These are phyloP conservation scores for Gremmenia infestans DNA, from an alignment of 2,329 filamentous ascomycete species.

Conservation along the genomic window DNA sequence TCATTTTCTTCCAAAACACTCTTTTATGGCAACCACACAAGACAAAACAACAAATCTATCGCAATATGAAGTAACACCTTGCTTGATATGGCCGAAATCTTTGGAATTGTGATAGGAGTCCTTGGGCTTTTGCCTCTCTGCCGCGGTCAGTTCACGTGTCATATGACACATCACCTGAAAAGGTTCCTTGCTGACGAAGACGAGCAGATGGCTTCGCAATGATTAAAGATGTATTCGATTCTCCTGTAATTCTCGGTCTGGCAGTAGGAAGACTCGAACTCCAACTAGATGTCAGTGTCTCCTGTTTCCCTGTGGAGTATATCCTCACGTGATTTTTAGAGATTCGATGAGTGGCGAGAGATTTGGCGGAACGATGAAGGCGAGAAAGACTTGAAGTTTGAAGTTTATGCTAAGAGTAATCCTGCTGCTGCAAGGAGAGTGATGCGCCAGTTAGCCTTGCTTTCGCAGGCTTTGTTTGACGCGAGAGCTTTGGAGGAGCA, in stretches of 20 bases:
- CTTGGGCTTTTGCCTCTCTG: conserved; percentile 23
- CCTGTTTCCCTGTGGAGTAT: not conserved
- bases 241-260: conserved; percentile 14
- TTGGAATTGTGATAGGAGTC: conserved; percentile 23
- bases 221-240: conserved; percentile 23
- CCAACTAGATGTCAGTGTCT: conserved; percentile 20
- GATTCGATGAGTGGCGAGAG: conserved; percentile 25
- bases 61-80: not conserved
- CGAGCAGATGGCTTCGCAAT: conserved; percentile 22
- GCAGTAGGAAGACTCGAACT: conserved; percentile 24
- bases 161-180: not conserved
- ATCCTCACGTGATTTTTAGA: conserved; percentile 18
- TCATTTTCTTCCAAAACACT: not conserved
- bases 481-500: conserved; percentile 21
- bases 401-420: conserved; percentile 20
- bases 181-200: not conserved
- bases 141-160: conserved; percentile 15
- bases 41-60: not conserved
- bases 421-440: conserved; percentile 16
- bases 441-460: conserved; percentile 18
- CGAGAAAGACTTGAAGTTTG: conserved; percentile 21
- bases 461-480: conserved; percentile 22
- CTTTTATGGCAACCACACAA: not conserved
- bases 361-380: conserved; percentile 23
- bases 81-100: conserved; percentile 15